Evolutionary conservation across 768 basidiomycete species (phyloP).

Genomic region (Trametes cingulata): DNA sequence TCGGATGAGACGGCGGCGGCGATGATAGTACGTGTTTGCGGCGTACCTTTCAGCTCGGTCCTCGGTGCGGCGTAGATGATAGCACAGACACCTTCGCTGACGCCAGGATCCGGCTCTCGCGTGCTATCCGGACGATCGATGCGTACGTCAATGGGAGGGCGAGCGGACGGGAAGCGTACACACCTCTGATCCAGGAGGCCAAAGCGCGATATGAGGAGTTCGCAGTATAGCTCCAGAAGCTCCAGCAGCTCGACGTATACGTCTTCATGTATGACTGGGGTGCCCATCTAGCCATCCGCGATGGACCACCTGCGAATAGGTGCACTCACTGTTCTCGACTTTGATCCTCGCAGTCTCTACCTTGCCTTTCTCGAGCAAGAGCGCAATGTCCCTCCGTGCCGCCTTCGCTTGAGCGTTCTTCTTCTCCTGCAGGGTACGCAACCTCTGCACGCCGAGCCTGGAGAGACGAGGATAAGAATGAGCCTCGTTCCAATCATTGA

Average conservation of each 20-base stretch:
- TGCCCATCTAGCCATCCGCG: neutral
- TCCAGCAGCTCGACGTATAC: constrained; percentile 87
- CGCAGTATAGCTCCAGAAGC: constrained; percentile 91
- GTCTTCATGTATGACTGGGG: constrained; percentile 81
- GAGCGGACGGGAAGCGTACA: constrained; percentile 28
- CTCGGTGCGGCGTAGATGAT: constrained; percentile 91
- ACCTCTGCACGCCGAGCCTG: constrained; percentile 82
- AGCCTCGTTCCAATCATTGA: constrained; percentile 34
- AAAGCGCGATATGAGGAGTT: constrained; percentile 90
- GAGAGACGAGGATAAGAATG: constrained; percentile 16
- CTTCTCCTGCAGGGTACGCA: constrained; percentile 89
- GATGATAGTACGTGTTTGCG: neutral
- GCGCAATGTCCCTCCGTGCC: constrained; percentile 78
- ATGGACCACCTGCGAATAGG: constrained; percentile 1
- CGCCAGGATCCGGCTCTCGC: constrained; percentile 84
- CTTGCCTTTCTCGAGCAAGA: constrained; percentile 76
- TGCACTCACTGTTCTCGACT: constrained; percentile 73
- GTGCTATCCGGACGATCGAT: constrained; percentile 42
- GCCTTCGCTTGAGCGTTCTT: constrained; percentile 81
- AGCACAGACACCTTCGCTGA: constrained; percentile 82
- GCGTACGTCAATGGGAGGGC: neutral
- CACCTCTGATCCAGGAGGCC: constrained; percentile 89
- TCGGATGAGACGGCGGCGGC: neutral
- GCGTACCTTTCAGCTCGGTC: constrained; percentile 83
- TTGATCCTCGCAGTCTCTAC: constrained; percentile 84